These are phyloP conservation scores for Arachis monticola DNA, from an alignment of 331 rosid species.

Conservation along the genomic window DNA sequence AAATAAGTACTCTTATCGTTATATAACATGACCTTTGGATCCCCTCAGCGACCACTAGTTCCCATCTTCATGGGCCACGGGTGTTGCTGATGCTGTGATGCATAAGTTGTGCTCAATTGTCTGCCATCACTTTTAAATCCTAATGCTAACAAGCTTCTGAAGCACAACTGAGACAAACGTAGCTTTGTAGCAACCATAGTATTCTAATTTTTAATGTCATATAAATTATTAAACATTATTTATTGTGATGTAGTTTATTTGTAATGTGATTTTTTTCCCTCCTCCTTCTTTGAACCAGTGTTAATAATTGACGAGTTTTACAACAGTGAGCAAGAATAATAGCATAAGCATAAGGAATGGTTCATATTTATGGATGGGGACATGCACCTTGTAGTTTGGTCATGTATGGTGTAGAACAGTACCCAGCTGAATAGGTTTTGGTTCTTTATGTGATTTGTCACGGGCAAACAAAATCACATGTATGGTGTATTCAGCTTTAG, in stretches of 20 bases:
- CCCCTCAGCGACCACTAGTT: neutral
- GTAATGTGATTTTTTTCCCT: neutral
- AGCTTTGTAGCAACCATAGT: neutral
- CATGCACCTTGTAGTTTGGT: neutral
- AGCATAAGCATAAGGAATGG: neutral
- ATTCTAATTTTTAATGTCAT: neutral
- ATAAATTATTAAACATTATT: no score
- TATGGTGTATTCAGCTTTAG: neutral
- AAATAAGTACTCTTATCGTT: no score
- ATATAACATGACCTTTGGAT: neutral
- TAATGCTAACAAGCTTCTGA: neutral
- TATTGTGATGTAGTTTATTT: no score
- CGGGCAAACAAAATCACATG: slow-evolving; percentile 23
- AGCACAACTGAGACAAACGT: neutral
- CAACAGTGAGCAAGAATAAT: neutral
- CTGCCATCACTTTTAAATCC: neutral
- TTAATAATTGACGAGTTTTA: neutral
- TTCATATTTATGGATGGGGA: neutral
- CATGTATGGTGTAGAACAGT: neutral
- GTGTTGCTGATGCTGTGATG: no score
- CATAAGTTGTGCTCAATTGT: neutral
- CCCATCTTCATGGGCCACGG: neutral
- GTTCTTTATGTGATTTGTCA: neutral
- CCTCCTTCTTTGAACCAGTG: neutral
- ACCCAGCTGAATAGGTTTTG: neutral